Percentiles rank a stretch among this genome's conserved stretches.
These are phyloP conservation scores for Colletotrichum limetticola DNA, from an alignment of 2,329 filamentous ascomycete species.

Conservation along the genomic window DNA sequence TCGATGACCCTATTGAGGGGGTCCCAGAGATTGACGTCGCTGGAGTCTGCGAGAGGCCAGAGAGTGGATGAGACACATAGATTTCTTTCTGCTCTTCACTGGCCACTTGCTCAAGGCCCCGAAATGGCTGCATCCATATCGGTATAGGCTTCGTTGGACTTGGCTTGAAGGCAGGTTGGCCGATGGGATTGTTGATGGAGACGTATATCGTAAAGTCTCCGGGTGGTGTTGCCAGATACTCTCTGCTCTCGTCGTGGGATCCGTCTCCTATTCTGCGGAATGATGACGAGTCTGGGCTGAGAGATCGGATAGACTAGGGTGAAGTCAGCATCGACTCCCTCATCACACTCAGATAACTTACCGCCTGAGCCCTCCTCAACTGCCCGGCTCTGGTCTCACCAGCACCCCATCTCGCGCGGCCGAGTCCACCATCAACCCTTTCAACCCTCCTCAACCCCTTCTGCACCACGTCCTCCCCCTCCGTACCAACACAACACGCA, in stretches of 20 bases:
- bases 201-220: conserved; percentile 56
- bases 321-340: background rate
- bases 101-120: conserved; percentile 31
- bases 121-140: conserved; percentile 51
- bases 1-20: conserved; percentile 5
- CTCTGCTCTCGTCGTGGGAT: conserved; percentile 2
- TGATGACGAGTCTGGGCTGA: conserved; percentile 14
- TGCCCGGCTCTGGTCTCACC: conserved; percentile 36
- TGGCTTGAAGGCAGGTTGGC: conserved; percentile 57
- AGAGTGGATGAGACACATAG: background rate
- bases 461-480: conserved; percentile 50
- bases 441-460: conserved; percentile 57
- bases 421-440: conserved; percentile 58
- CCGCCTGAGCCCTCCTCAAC: conserved; percentile 26
- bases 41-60: background rate
- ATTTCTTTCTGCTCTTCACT: conserved; percentile 15
- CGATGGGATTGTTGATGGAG: conserved; percentile 60
- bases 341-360: background rate
- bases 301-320: conserved; percentile 7
- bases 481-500: conserved; percentile 54
- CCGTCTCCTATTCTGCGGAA: conserved; percentile 3
- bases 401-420: conserved; percentile 54
- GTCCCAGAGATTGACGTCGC: conserved; percentile 8
- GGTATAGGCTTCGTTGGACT: conserved; percentile 64
- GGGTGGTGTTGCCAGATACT: conserved; percentile 12